Evolutionary conservation across 129 eudicot genomes (phyloP).

Genomic region (Flaveria ramosissima): DNA sequence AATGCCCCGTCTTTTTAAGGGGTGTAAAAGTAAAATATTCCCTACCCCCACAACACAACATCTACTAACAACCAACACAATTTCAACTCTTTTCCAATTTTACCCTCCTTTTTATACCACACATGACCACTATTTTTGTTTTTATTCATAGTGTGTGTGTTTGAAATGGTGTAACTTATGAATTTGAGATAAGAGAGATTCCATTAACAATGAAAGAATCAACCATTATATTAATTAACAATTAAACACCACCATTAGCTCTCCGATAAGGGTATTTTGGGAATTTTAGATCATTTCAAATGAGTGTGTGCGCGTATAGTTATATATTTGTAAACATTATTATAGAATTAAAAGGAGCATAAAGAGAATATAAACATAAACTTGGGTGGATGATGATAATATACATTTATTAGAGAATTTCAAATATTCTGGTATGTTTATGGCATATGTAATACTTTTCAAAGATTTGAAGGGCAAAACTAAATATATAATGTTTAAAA

Average conservation of each 20-base stretch:
- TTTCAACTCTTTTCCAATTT: slow-evolving; percentile 41
- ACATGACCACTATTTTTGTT: slow-evolving; percentile 42
- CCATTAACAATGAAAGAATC: slow-evolving; percentile 25
- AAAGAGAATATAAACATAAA: neutral
- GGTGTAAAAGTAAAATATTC: slow-evolving; percentile 54
- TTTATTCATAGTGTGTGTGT: slow-evolving; percentile 13
- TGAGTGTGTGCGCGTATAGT: neutral
- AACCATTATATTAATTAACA: neutral
- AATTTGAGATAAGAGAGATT: slow-evolving; percentile 31
- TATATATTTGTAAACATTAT: neutral
- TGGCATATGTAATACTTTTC: neutral
- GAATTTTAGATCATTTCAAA: neutral
- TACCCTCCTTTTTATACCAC: slow-evolving; percentile 60
- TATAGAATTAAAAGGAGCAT: neutral
- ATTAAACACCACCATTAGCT: slow-evolving; percentile 2
- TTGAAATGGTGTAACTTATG: slow-evolving; percentile 24
- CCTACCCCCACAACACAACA: slow-evolving; percentile 71
- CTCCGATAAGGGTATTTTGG: neutral
- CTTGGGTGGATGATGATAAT: slow-evolving; percentile 4
- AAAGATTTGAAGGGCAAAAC: neutral
- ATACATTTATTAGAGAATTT: neutral
- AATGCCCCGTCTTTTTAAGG: slow-evolving; percentile 54
- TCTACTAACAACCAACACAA: slow-evolving; percentile 55
- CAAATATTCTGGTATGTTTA: neutral
- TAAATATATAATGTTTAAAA: neutral